Conservation (phyloP, 805 yeast genomes). For the Deakozyma indianensis region DNA sequence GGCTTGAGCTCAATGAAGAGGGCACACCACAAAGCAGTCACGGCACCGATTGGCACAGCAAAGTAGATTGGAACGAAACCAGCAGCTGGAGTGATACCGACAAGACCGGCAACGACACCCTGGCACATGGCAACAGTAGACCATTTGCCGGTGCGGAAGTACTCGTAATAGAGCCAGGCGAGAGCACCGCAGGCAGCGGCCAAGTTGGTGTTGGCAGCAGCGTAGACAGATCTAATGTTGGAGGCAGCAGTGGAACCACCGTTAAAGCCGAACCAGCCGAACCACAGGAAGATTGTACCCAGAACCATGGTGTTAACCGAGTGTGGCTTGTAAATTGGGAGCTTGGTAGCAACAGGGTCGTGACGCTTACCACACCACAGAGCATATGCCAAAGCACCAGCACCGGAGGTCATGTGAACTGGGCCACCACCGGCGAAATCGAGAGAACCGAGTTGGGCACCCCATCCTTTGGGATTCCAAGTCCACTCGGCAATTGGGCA, state of each 20-base stretch:
- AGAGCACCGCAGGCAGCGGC: conserved; percentile 92
- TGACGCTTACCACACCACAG: conserved; percentile 83
- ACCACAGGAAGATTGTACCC: conserved; percentile 92
- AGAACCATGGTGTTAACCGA: conserved; percentile 79
- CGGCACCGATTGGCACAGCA: conserved; percentile 68
- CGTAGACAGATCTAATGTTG: conserved; percentile 86
- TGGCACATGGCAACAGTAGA: conserved; percentile 86
- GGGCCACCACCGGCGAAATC: conserved; percentile 99
- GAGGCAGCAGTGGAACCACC: conserved; percentile 97
- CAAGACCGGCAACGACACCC: conserved; percentile 88
- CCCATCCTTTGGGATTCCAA: conserved; percentile 93
- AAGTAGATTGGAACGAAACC: conserved; percentile 91
- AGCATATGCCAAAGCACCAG: conserved; percentile 90
- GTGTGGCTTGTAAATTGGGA: conserved; percentile 90
- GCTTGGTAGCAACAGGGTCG: conserved; percentile 50
- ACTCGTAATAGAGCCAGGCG: conserved; percentile 88
- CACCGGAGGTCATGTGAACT: conserved; percentile 89
- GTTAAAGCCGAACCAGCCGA: conserved; percentile 98
- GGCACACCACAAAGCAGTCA: conserved; percentile 69
- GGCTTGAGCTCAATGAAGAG: conserved; percentile 71
- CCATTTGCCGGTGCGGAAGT: conserved; percentile 80
- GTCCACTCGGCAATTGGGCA: conserved; percentile 96
- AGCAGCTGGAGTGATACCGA: conserved; percentile 94
- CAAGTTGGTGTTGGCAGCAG: conserved; percentile 80
- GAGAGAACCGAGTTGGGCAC: conserved; percentile 62